Evolutionary conservation across 2,329 filamentous ascomycete species (phyloP).

Genomic region (Arthrobotrys sinensis): DNA sequence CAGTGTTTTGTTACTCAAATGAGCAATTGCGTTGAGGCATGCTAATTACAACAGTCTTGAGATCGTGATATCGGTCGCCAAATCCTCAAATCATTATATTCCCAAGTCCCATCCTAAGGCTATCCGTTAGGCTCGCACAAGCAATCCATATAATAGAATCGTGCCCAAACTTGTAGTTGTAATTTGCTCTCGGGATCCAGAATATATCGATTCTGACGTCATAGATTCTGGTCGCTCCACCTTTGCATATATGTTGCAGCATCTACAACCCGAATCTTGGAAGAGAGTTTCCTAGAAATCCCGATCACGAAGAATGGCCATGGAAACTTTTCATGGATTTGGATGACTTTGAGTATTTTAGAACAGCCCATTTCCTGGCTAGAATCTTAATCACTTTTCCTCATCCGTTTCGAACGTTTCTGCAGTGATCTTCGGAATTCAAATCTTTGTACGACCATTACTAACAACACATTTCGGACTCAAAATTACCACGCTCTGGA

Average conservation of each 20-base stretch:
- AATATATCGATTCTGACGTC: slow-evolving; percentile 7
- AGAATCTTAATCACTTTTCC: slow-evolving; percentile 2
- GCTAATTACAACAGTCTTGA: slow-evolving; percentile 3
- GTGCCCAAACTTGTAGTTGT: background rate
- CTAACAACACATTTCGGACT: slow-evolving; percentile 31
- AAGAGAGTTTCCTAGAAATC: slow-evolving; percentile 4
- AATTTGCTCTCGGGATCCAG: slow-evolving; percentile 4
- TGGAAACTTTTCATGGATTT: background rate
- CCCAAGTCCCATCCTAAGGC: too few relatives aligned
- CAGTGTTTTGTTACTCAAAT: too few relatives aligned
- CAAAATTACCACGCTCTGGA: slow-evolving; percentile 30
- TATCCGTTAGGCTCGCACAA: background rate
- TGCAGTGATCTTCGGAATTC: slow-evolving; percentile 25
- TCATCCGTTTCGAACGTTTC: slow-evolving; percentile 14
- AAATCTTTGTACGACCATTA: slow-evolving; percentile 16
- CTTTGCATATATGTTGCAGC: slow-evolving; percentile 11
- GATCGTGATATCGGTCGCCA: too few relatives aligned
- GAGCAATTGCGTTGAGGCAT: background rate
- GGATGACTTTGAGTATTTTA: slow-evolving; percentile 16
- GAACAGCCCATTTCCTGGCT: background rate
- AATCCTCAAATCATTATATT: background rate
- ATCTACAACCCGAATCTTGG: background rate
- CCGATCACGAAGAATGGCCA: background rate
- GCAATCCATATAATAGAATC: background rate
- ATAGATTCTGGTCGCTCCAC: slow-evolving; percentile 10